Conservation (phyloP, 305 asterid genomes). For the Petunia hybrid region DNA sequence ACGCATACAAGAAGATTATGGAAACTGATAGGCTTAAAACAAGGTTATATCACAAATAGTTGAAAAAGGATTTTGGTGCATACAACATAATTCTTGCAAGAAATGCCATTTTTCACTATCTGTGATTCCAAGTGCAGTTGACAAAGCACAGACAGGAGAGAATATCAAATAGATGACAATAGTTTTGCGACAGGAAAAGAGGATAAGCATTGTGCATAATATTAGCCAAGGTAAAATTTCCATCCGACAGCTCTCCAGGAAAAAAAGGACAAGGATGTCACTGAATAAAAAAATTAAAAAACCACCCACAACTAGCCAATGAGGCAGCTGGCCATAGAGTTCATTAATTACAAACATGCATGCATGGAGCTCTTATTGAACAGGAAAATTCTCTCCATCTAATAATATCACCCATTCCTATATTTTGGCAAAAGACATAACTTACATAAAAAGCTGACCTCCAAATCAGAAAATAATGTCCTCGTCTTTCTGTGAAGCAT, state of each 20-base stretch:
- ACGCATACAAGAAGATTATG: neutral
- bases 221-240: neutral
- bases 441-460: constrained; percentile 39
- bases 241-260: constrained; percentile 4
- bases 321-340: neutral
- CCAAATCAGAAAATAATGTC: constrained; percentile 79
- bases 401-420: constrained; percentile 42
- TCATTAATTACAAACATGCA: constrained; percentile 52
- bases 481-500: constrained; percentile 59
- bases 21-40: neutral
- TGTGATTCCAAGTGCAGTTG: neutral
- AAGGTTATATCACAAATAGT: neutral
- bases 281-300: constrained; percentile 9
- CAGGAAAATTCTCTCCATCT: constrained; percentile 33
- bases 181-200: neutral
- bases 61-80: neutral
- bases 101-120: neutral
- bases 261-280: neutral
- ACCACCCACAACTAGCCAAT: neutral
- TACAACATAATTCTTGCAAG: neutral
- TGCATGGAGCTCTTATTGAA: constrained; percentile 55
- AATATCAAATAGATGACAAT: constrained; percentile 14
- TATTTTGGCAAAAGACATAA: constrained; percentile 34
- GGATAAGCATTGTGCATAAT: neutral
- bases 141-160: neutral